Evolutionary conservation across 345 rosid species (phyloP), one percentile per base, ranked within the genome.

Genomic region (Citrus inodora): DNA sequence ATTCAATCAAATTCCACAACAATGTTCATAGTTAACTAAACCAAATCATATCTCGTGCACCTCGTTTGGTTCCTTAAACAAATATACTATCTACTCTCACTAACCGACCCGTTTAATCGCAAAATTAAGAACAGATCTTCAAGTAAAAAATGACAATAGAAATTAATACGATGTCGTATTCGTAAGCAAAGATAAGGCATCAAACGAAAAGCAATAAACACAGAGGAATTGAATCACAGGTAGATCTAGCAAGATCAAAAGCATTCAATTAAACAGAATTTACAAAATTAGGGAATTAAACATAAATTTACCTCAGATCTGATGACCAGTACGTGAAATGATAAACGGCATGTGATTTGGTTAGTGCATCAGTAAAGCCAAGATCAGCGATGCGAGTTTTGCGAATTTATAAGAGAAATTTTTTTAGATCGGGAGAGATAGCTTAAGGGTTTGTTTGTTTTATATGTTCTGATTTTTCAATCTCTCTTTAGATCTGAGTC

Each of bases 221-320:
- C 71, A 35, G 67, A 10, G 11, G 48, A 72, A 67, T 24, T 59
- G 53, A 46, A 74, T 70, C 37, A 24, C 32, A 25, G 46, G 67
- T 22, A 65, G 77, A 74, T 71, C 76, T 69, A 48, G 61, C 33
- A 16, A 83, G 56, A 71, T 67, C 64, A 16, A 68, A 13, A 71
- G 61, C 25, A 22, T 13, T 11, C 38, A 28, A 76, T 60, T 73
- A 11, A 67, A 1, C 24, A 32, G 42, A 55, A 6, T 24, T 21
- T 4, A 72, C 24, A 63, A 30, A 67, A 32, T 16, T 32, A 75
- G 17, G 7, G 58, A 53, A 53, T 53, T 53, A 17, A 30, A 59
- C n/a, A 11, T 74, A 7, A 77, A 75, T 65, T 83, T 83, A 90
- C 93, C 93, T 85, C 88, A 83, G 90, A 88, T 88, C 87, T 73